These are phyloP conservation scores for Chlamydomonas eustigma DNA, from an alignment of 139 green algal genomes.

Conservation along the genomic window DNA sequence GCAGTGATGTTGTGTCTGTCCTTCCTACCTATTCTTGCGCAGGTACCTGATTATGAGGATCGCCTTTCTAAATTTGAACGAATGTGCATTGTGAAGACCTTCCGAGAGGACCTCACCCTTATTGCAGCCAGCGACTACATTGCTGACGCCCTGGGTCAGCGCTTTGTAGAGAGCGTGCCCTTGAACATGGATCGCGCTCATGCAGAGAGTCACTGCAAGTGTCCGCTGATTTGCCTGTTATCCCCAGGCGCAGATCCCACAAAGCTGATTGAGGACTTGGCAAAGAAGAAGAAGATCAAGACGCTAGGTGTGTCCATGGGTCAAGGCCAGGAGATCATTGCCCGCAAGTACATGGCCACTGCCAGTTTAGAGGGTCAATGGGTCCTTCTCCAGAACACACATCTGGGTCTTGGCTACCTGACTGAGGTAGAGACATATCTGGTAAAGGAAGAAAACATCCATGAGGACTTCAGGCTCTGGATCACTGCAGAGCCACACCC, in stretches of 20 bases:
- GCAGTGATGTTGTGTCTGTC: not conserved
- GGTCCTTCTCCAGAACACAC: constrained; percentile 96
- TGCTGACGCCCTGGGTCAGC: constrained; percentile 73
- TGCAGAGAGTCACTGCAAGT: constrained; percentile 57
- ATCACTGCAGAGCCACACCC: constrained; percentile 90
- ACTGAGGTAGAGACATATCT: constrained; percentile 82
- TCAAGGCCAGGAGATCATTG: constrained; percentile 84
- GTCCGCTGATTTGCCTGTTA: constrained; percentile 90
- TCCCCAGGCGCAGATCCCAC: constrained; percentile 88
- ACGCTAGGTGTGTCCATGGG: constrained; percentile 88
- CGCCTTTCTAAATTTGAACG: constrained; percentile 84
- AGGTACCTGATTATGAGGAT: constrained; percentile 87
- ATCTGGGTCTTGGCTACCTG: constrained; percentile 88
- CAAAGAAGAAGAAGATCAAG: constrained; percentile 92
- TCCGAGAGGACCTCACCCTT: constrained; percentile 87
- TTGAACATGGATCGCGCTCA: constrained; percentile 83
- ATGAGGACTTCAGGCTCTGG: constrained; percentile 84
- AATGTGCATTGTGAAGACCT: constrained; percentile 88
- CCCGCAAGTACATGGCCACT: constrained; percentile 81
- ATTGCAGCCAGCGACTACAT: constrained; percentile 84
- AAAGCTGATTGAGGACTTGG: constrained; percentile 89
- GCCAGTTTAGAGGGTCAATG: constrained; percentile 84
- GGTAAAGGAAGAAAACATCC: constrained; percentile 54
- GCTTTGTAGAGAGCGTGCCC: constrained; percentile 82
- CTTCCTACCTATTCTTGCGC: not conserved